These are phyloP conservation scores for Eucalyptus fibrosa DNA, from an alignment of 345 rosid genomes.

Conservation along the genomic window DNA sequence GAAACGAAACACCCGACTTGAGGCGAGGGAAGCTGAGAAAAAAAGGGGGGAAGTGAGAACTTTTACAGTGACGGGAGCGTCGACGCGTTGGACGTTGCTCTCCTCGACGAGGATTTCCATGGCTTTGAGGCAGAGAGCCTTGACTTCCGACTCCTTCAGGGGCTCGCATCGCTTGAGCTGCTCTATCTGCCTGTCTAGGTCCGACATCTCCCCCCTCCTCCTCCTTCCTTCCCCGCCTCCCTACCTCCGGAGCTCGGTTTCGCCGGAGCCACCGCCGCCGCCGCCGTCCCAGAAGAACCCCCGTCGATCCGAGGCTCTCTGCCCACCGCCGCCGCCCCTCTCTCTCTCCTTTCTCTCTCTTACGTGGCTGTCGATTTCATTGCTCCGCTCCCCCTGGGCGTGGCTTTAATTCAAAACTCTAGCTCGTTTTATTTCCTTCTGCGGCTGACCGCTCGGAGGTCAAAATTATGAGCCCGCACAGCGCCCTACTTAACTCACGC, in stretches of 20 bases:
- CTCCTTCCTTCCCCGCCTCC: not conserved
- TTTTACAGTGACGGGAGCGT: slow-evolving; percentile 88
- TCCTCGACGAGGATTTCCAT: slow-evolving; percentile 96
- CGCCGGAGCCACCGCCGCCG: not conserved
- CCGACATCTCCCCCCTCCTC: slow-evolving; percentile 54
- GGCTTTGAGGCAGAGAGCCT: slow-evolving; percentile 90
- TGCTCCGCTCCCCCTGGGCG: not conserved
- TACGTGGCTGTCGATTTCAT: not conserved
- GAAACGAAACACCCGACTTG: not conserved
- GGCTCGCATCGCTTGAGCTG: slow-evolving; percentile 96
- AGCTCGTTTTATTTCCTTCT: not conserved
- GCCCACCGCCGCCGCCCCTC: not conserved
- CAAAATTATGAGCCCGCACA: not conserved
- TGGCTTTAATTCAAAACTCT: not conserved
- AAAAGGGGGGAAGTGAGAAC: not conserved
- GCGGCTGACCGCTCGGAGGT: not conserved
- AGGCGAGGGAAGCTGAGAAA: not conserved
- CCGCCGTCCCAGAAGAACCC: not conserved
- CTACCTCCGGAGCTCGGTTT: not conserved
- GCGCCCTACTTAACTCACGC: not conserved
- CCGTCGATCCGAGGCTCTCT: not conserved
- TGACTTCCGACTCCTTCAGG: slow-evolving; percentile 90
- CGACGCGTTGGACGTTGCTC: slow-evolving; percentile 95
- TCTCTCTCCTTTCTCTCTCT: not conserved
- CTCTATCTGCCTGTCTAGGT: slow-evolving; percentile 92